phyloP scores from a whole-genome alignment of 768 basidiomycete species.

The Pleurotus giganteus region DNA sequence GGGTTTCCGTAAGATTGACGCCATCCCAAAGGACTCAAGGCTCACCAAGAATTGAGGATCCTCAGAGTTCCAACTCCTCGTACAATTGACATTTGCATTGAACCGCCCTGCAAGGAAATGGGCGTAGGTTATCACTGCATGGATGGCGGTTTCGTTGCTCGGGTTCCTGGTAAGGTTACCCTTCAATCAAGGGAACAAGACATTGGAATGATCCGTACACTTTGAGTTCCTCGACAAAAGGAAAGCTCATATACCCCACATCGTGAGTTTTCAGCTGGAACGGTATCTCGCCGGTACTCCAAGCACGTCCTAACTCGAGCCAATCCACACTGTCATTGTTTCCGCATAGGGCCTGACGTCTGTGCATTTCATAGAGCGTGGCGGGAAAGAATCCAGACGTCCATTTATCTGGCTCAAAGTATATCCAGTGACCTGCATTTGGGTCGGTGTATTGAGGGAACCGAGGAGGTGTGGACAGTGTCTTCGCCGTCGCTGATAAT shows the following conservation, averaged over 20 bases:
- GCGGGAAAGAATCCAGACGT: slow-evolving; percentile 68
- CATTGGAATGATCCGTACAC: slow-evolving; percentile 40
- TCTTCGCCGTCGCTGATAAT: slow-evolving; percentile 51
- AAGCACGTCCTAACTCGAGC: slow-evolving; percentile 49
- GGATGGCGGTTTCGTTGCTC: slow-evolving; percentile 50
- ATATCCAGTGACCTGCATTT: slow-evolving; percentile 46
- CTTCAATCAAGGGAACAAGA: not conserved
- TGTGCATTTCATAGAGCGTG: slow-evolving; percentile 56
- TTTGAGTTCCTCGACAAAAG: slow-evolving; percentile 59
- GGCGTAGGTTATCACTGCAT: slow-evolving; percentile 55
- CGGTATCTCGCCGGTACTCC: slow-evolving; percentile 49
- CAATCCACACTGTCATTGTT: slow-evolving; percentile 41
- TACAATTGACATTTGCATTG: slow-evolving; percentile 59
- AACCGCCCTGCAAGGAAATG: slow-evolving; percentile 56
- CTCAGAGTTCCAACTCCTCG: slow-evolving; percentile 63
- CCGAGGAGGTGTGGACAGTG: slow-evolving; percentile 35
- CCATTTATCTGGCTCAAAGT: slow-evolving; percentile 57
- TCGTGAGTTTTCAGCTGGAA: slow-evolving; percentile 56
- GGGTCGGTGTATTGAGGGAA: slow-evolving; percentile 64
- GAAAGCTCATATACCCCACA: slow-evolving; percentile 68
- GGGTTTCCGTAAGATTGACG: slow-evolving; percentile 1
- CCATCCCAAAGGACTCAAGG: too few relatives aligned
- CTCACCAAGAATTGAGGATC: slow-evolving; percentile 60
- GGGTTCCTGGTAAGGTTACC: slow-evolving; percentile 42
- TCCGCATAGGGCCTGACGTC: slow-evolving; percentile 47